Percentiles rank a stretch among this genome's conserved stretches.
phyloP scores from a whole-genome alignment of 83 land plant genomes.

The Isoetes engelmannii region DNA sequence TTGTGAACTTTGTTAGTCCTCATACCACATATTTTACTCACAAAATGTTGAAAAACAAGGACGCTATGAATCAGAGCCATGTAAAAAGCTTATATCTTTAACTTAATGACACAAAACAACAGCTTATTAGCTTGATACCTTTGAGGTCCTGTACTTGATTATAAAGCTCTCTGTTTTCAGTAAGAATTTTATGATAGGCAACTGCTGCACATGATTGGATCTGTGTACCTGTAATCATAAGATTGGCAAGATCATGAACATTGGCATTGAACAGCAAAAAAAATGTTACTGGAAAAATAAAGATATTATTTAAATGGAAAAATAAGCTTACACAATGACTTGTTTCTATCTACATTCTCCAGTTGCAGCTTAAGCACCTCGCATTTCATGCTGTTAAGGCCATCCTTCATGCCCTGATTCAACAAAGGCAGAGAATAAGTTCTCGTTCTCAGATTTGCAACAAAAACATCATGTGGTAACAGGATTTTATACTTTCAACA shows the following conservation, averaged over 20 bases:
- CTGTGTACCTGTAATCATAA: neutral
- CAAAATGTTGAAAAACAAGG: neutral
- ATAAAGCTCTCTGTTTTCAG: constrained; percentile 9
- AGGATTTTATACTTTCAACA: neutral
- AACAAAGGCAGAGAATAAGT: no score
- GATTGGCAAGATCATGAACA: neutral
- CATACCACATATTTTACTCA: no score
- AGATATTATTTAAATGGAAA: neutral
- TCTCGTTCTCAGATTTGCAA: no score
- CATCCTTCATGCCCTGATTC: no score
- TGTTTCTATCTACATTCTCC: neutral
- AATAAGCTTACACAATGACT: neutral
- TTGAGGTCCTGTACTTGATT: constrained; percentile 13
- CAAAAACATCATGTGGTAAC: no score
- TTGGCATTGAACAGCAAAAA: neutral
- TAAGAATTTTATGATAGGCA: constrained; percentile 7
- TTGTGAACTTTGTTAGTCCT: no score
- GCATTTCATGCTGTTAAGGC: neutral
- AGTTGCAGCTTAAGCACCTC: neutral
- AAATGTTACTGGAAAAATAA: neutral
- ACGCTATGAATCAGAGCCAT: neutral
- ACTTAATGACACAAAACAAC: no score
- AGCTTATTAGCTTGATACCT: neutral
- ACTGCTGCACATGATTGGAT: constrained; percentile 1
- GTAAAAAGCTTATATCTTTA: neutral